Base-by-base conservation (phyloP, 2,329 filamentous ascomycete genomes). In the Claviceps pusilla region DNA sequence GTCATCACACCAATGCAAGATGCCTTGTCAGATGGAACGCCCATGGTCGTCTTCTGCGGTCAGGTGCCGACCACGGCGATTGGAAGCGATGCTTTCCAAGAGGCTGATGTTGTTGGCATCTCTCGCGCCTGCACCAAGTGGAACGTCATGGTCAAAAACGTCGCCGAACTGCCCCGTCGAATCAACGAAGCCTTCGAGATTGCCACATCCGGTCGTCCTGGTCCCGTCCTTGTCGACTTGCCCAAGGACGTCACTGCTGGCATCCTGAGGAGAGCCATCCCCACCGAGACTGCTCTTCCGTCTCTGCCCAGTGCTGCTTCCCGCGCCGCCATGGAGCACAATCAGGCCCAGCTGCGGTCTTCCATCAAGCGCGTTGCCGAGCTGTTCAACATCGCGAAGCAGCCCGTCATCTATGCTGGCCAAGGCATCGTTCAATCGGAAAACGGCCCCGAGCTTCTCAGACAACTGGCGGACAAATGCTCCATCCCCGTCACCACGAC, bases 121-220 rank as follows among this genome's bases (percentile, higher is more conserved):
- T 95, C 89, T 39, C 81, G 91, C 64, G 84, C 90, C 24, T 96
- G 90, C 77, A 96, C 90, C 62, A 97, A 97, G 76, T 98, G 93
- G 93, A 97, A 97, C 64, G 89, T 95, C 57, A 94, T 97, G 89
- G 89, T 96, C 50, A 96, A 94, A 78, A 91, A 85, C 68, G 83
- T 95, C 54, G 89, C 88, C 51, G 93, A 98, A 72, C 77, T 98
- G 54, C 93, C 93, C 51, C 82, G 87, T 63, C 82, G 91, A 60
- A 97, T 97, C 66, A 95, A 96, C 69, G 93, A 97, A 73, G 93
- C 93, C 50, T 97, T 97, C 66, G 90, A 97, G 73, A 97, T 97
- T 66, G 93, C 93, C 45, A 97, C 89, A 46, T 93, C 86, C 63
- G 93, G 93, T 57, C 82, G 93, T 50, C 93, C 93, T 14, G 93